Evolutionary conservation across 176 grass and related monocot species (phyloP), one percentile per base, ranked within the genome.

Genomic region (Triticum turgidum): DNA sequence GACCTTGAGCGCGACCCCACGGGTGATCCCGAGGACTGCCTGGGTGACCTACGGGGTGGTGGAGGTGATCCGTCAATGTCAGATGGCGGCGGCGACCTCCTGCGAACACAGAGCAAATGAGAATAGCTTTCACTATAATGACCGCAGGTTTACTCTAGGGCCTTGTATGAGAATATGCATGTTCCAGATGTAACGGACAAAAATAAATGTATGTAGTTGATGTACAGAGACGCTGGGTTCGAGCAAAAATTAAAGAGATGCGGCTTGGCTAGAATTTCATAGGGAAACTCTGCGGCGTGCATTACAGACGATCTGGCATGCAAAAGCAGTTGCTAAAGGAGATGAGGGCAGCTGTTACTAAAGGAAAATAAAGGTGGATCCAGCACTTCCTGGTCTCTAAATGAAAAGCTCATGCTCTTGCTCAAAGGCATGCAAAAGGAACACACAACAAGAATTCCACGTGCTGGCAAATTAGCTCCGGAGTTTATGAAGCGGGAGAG

Each of bases 1-100:
- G 91, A 92, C 65, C 93, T 92, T 1, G 93, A 95, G 29, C 88
- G 84, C 17, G 93, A 95, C 24, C 93, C 84, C 0, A 61, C 90
- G 10, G 90, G 90, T 4, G 88, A 95, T 32, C 56, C 88, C 1
- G 93, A 95, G 69, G 38, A 59, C 20, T 78, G 83, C 80, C 77
- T 88, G 21, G 88, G 77, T 4, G 81, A 92, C 82, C 88, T 85
- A 17, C 33, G 54, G 6, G 6, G 0, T 6, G 18, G 77, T 4
- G 39, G 80, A 69, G 76, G 86, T 17, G 90, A 95, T 18, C 83
- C 69, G 3, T 85, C 78, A 14, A 32, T 80, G 47, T 12, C 86
- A 62, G 54, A 61, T 83, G 77, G 82, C 18, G 61, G 80, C 0
- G 81, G 80, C 0, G 81, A 72, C 51, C 81, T 92, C 61, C 87